Conservation (phyloP, 768 basidiomycete genomes). For the Suillus sp. region DNA sequence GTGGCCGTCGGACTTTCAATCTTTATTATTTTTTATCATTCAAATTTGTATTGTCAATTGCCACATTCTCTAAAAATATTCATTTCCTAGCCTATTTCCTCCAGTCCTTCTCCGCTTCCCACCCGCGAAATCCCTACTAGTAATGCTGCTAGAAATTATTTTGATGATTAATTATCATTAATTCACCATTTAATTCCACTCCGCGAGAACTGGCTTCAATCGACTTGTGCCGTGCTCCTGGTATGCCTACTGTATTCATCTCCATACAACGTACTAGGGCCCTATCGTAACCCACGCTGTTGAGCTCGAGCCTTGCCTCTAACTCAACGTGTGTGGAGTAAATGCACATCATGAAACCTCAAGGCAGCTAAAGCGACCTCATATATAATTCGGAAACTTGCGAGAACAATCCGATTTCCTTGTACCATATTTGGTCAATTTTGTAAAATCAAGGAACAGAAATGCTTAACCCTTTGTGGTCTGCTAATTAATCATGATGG, state of each 20-base stretch:
- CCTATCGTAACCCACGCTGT: not conserved
- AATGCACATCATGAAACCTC: conserved; percentile 4
- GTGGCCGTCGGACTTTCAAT: conserved; percentile 34
- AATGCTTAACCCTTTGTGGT: conserved; percentile 1
- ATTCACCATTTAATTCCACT: conserved; percentile 3
- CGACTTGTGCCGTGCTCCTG: conserved; percentile 1
- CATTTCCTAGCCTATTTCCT: conserved; percentile 4
- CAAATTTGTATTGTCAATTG: conserved; percentile 19
- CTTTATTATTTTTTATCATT: conserved; percentile 21
- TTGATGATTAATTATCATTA: conserved; percentile 6
- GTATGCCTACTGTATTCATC: not conserved
- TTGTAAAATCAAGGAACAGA: conserved; percentile 2
- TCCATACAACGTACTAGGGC: not conserved
- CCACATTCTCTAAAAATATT: conserved; percentile 7
- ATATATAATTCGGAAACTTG: not conserved
- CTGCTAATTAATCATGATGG: conserved; percentile 1
- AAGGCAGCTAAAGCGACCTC: not conserved
- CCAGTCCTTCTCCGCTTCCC: not conserved
- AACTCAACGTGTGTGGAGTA: not conserved
- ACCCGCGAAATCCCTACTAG: not conserved
- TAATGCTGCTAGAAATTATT: not conserved
- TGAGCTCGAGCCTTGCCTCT: not conserved
- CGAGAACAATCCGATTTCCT: conserved; percentile 6
- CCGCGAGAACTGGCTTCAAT: not conserved
- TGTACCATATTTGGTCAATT: not conserved